These are phyloP conservation scores for Astragalus glycyphyllos DNA, from an alignment of 306 rosid genomes.

Conservation along the genomic window DNA sequence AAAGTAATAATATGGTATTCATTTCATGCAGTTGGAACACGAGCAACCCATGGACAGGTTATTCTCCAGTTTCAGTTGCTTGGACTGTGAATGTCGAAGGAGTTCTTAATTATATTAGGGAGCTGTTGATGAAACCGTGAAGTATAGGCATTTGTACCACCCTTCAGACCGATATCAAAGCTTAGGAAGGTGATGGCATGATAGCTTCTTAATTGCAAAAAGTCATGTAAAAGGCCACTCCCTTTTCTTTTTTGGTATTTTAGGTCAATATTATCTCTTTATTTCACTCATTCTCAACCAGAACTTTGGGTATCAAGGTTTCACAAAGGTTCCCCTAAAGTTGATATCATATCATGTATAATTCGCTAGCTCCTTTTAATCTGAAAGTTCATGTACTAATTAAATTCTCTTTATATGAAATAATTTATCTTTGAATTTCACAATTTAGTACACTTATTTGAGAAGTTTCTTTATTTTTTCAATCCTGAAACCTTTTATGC, in stretches of 20 bases:
- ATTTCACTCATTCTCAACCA: constrained; percentile 25
- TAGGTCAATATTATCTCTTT: constrained; percentile 16
- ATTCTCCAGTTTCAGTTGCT: constrained; percentile 84
- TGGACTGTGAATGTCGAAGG: constrained; percentile 87
- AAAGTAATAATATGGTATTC: constrained; percentile 22
- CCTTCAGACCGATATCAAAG: constrained; percentile 22
- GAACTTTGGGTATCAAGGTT: constrained; percentile 38
- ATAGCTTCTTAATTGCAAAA: constrained; percentile 23
- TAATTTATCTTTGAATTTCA: not conserved
- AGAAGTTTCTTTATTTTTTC: constrained; percentile 2
- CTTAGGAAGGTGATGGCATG: constrained; percentile 26
- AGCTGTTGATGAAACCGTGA: constrained; percentile 70
- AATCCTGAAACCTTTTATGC: too few species aligned
- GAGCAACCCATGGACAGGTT: constrained; percentile 88
- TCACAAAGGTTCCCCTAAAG: constrained; percentile 17
- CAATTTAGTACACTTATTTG: not conserved
- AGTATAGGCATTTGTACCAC: constrained; percentile 26
- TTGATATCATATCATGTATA: too few species aligned
- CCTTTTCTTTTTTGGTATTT: not conserved
- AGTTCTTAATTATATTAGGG: constrained; percentile 59
- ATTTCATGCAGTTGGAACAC: constrained; percentile 74
- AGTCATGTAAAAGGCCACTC: constrained; percentile 19
- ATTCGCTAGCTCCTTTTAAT: constrained; percentile 3
- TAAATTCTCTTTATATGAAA: constrained; percentile 14
- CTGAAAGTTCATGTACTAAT: constrained; percentile 33